Evolutionary conservation across 331 rosid species (phyloP), one percentile per base, ranked within the genome.

Genomic region (Ulmus americana): DNA sequence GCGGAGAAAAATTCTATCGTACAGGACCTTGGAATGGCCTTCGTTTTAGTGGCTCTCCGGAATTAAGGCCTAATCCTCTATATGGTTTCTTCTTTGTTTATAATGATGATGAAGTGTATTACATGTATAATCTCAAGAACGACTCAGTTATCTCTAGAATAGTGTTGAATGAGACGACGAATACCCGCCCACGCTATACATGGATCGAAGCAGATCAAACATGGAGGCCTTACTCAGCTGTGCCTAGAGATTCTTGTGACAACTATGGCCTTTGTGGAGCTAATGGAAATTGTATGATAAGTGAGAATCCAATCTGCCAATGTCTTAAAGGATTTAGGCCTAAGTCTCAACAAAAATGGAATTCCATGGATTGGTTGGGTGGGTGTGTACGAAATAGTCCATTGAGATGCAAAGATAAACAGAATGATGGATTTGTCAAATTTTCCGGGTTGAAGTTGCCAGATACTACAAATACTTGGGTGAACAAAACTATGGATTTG

Each of bases 381-480:
- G 56, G 53, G 13, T 69, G 74, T 10, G 11, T 59, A 0, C 58
- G 44, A 2, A 41, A 9, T 5, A 59, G 18, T 39, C 60, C 67
- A 18, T 20, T 59, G 51, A 22, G 38, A 16, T 69, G 75, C 4
- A 10, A 11, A 43, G 6, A 45, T 1, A 6, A 39, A n/a, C 57
- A 20, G 5, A 15, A 16, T 5, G 16, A 42, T 14, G 61, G 73
- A 3, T 76, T 71, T 46, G 3, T 77, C 45, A 71, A 47, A 28
- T 48, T 74, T 38, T 12, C 45, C 0, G 63, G 45, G 20, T 8
- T 71, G 58, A 71, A 71, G 18, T 41, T 63, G 70, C 70, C 64
- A 3, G 76, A 78, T 59, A 70, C 78, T 5, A 73, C 77, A 38
- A 7, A 69, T 4, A 74, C 82, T 4, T 81, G 76, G 76, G 64